phyloP scores from a whole-genome alignment of 306 rosid genomes.

The Castanea crenata region DNA sequence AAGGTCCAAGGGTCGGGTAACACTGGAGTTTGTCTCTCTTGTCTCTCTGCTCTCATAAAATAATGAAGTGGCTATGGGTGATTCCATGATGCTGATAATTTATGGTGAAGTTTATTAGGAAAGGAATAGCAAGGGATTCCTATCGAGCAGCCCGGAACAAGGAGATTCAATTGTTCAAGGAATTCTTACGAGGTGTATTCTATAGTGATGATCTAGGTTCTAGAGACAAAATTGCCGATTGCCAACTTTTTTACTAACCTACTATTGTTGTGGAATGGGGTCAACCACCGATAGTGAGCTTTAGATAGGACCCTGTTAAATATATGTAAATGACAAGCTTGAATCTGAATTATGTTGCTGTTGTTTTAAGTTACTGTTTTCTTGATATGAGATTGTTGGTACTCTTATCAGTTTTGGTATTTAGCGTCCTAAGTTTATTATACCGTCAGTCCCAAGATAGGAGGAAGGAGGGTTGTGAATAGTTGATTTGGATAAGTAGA shows the following conservation, averaged over 20 bases:
- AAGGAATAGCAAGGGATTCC: background rate
- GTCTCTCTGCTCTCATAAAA: slow-evolving; percentile 80
- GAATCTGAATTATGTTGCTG: background rate
- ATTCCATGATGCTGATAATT: slow-evolving; percentile 8
- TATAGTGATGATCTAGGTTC: too few relatives aligned
- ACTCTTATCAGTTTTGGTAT: background rate
- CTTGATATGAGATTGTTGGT: background rate
- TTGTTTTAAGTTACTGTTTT: background rate
- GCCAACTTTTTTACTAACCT: background rate
- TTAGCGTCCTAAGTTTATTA: too few relatives aligned
- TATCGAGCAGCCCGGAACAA: too few relatives aligned
- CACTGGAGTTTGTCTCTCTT: slow-evolving; percentile 88
- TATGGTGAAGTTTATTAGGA: slow-evolving; percentile 3
- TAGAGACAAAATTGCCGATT: background rate
- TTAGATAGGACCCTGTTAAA: background rate
- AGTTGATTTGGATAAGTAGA: too few relatives aligned
- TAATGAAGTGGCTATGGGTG: background rate
- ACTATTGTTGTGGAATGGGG: background rate
- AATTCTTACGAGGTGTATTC: too few relatives aligned
- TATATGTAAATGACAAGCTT: slow-evolving; percentile 5
- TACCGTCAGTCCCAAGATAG: background rate
- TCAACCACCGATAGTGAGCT: background rate
- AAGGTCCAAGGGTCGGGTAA: slow-evolving; percentile 82
- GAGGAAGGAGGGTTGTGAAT: too few relatives aligned
- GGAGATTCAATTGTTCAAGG: too few relatives aligned